Evolutionary conservation across 2,329 filamentous ascomycete species (phyloP).

Genomic region (Alternaria infectoria): DNA sequence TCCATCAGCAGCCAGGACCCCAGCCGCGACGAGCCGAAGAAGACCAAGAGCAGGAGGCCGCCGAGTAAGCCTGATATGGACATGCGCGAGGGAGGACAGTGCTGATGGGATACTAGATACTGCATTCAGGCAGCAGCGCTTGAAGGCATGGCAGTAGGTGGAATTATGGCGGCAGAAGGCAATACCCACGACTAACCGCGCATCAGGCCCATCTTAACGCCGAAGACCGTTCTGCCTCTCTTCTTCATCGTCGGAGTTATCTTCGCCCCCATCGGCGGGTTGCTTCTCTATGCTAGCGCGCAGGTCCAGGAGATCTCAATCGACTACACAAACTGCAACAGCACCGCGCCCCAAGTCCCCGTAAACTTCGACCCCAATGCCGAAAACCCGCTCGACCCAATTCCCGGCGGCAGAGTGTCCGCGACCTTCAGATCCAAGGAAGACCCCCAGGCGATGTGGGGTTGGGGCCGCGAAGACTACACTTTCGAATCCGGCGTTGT

Average conservation of each 20-base stretch:
- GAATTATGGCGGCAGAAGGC: background rate
- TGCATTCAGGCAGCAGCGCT: conserved; percentile 91
- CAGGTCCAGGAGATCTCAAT: conserved; percentile 90
- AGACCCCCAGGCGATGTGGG: conserved; percentile 44
- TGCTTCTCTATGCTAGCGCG: conserved; percentile 84
- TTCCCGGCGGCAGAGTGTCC: conserved; percentile 65
- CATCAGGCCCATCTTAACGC: conserved; percentile 85
- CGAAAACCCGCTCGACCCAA: conserved; percentile 50
- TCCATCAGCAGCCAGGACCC: conserved; percentile 53
- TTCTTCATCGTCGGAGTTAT: conserved; percentile 92
- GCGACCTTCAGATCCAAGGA: conserved; percentile 72
- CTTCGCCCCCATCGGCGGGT: conserved; percentile 89
- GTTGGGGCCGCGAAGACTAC: conserved; percentile 45
- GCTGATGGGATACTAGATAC: conserved; percentile 69
- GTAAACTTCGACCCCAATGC: conserved; percentile 19
- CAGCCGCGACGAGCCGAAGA: conserved; percentile 57
- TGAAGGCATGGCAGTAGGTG: conserved; percentile 98
- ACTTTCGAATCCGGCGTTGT: conserved; percentile 29
- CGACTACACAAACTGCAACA: conserved; percentile 83
- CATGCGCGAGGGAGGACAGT: conserved; percentile 11
- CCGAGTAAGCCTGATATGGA: conserved; percentile 68
- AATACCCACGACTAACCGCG: conserved; percentile 46
- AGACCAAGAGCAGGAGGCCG: conserved; percentile 86
- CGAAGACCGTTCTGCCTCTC: conserved; percentile 88
- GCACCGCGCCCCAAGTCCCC: conserved; percentile 57